Base-by-base conservation (phyloP, 2,329 filamentous ascomycete species). In the Trichoderma sp. region DNA sequence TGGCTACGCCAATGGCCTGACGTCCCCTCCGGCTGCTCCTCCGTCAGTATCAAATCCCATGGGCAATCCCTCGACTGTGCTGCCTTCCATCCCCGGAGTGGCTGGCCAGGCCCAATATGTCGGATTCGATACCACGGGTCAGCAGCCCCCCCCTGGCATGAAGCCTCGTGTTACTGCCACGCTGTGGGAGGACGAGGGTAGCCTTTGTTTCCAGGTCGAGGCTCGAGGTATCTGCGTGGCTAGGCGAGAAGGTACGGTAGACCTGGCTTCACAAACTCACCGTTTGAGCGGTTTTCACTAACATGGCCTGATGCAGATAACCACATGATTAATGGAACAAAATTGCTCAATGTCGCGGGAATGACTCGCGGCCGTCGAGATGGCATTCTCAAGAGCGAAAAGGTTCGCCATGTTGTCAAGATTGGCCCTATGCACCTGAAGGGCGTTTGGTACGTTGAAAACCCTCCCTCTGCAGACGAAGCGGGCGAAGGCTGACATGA, bases 381-480 rank as follows among this genome's bases (percentile, higher is more conserved):
- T 76, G 95, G 95, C 57, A 98, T 99, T 72, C 81, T 99, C 68
- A 99, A 99, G 83, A 97, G 94, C 78, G 95, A 98, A 80, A 99
- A 98, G 81, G 89, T 94, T 67, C 90, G 95, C 73, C 94, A 97
- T 79, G 95, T 98, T 13, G 95, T 98, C 69, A 99, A 99, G 82
- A 98, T 99, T 78, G 95, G 95, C 0, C 95, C 95, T 4, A 99
- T 99, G 95, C 95, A 98, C 78, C 82, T 99, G 53, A 99, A 99
- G 82, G 95, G 95, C 76, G 94, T 97, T 72, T 97, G 94, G 93
- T 96, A 85, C 82, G 91, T 83, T 34, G 48, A 22, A 5, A 29
- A n/a, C 52, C 15, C n/a, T 48, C 64, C 37, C 65, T 27, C 19
- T 50, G n/a, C 58, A 48, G 19, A 60, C 29, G 70, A 60, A 74